These are phyloP conservation scores for Gracilariopsis chorda DNA, from an alignment of 23 red algal species.

Conservation along the genomic window DNA sequence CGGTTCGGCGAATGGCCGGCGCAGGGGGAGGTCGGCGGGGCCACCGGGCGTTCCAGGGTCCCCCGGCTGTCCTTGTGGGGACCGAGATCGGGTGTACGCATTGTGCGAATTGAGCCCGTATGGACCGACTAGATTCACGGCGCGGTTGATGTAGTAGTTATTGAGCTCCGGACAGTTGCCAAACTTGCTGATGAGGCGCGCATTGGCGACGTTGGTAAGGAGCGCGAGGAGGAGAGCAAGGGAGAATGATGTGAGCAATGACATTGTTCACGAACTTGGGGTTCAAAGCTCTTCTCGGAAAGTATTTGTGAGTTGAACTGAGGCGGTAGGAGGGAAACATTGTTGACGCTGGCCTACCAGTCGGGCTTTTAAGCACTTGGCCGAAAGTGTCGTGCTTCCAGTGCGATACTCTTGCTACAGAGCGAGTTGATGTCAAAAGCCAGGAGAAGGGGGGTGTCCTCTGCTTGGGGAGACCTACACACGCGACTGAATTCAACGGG, in stretches of 20 bases:
- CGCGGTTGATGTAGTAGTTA: conserved; percentile 43
- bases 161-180: conserved; percentile 44
- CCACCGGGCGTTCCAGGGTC: conserved; percentile 42
- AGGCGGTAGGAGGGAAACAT: not conserved
- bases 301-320: not conserved
- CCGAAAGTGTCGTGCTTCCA: not conserved
- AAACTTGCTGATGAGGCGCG: conserved; percentile 40
- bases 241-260: not conserved
- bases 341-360: not conserved
- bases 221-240: conserved; percentile 5
- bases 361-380: not conserved
- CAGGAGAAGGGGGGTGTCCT: not conserved
- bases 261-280: not conserved
- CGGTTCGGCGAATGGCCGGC: conserved; percentile 25
- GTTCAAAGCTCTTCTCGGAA: not conserved
- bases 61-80: not conserved
- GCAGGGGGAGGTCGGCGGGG: conserved; percentile 44
- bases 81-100: conserved; percentile 10
- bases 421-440: not conserved
- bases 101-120: conserved; percentile 52
- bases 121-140: conserved; percentile 37
- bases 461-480: not conserved
- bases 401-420: not conserved
- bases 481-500: not conserved
- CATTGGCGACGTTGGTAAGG: not conserved